Evolutionary conservation across 2,329 filamentous ascomycete genomes (phyloP), one percentile per base, ranked within the genome.

Genomic region (Scytalidium sp.): DNA sequence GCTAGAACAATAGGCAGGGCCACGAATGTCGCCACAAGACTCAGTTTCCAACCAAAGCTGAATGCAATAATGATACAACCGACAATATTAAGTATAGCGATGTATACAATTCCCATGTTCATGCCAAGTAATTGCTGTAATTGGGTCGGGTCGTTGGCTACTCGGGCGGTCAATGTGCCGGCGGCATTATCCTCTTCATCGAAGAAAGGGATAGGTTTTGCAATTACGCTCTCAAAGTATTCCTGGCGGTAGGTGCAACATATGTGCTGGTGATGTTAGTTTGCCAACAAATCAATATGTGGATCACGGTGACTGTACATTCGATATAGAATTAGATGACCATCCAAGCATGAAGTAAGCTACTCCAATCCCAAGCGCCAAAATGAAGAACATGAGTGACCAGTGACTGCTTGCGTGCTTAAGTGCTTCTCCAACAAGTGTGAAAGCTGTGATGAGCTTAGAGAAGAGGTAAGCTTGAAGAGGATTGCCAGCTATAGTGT

Each of bases 1-100:
- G 65, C 56, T 7, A 81, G 66, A 3, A 80, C 72, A 7, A 76
- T 64, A 1, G 79, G 79, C 47, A 80, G 63, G 0, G 73, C 70
- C 2, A 87, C 80, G 57, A 82, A 86, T 8, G 83, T 70, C 0
- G 80, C 77, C 0, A 92, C 83, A 0, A 90, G 69, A 0, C 84
- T 81, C 8, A 93, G 73, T 64, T 90, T 92, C 88, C 88, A 92
- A 1, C 85, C 85, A 62, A 86, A 90, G 3, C 77, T 72, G 59
- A 89, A 90, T 1, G 85, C 76, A 46, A 92, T 85, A 41, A 77
- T 71, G 13, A 89, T 67, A 7, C 80, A 81, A 0, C 86, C 87
- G 8, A 81, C 59, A 3, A 92, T 67, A 44, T 80, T 85, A 62
- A 89, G 85, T 19, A 86, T 61, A 8, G 84, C 81, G 19, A 84